These are phyloP conservation scores for Tulasnella sp. DNA, from an alignment of 768 basidiomycete genomes.

Conservation along the genomic window DNA sequence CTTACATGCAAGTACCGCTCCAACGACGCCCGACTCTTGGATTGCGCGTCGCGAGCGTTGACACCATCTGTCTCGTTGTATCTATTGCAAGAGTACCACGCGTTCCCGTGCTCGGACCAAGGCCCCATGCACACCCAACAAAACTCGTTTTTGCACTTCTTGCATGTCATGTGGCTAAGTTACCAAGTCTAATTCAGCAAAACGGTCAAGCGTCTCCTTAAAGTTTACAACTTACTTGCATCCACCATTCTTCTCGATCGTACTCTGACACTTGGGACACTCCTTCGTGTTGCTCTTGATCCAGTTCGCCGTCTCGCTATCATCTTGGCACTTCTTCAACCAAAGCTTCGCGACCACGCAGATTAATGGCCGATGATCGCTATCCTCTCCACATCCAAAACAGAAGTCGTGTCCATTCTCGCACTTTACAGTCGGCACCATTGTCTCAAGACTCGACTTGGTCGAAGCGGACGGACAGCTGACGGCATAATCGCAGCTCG, in stretches of 20 bases:
- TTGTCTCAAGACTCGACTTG: constrained; percentile 55
- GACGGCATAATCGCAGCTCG: constrained; percentile 88
- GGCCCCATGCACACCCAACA: constrained; percentile 99
- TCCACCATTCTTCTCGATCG: constrained; percentile 99
- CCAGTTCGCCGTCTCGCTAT: constrained; percentile 98
- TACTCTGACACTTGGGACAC: constrained; percentile 89
- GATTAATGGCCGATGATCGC: constrained; percentile 84
- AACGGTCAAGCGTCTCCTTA: not conserved
- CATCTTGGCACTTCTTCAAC: constrained; percentile 95
- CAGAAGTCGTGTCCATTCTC: constrained; percentile 70
- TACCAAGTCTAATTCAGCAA: constrained; percentile 14
- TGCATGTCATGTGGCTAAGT: constrained; percentile 96
- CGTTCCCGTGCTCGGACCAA: constrained; percentile 94
- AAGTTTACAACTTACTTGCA: constrained; percentile 72
- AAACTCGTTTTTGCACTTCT: constrained; percentile 97
- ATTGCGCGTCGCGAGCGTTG: constrained; percentile 85
- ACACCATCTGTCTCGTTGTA: constrained; percentile 87
- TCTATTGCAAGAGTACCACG: constrained; percentile 97
- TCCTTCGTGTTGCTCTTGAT: constrained; percentile 99
- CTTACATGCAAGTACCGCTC: constrained; percentile 93
- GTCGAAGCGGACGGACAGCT: constrained; percentile 74
- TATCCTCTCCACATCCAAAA: constrained; percentile 84
- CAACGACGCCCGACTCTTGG: constrained; percentile 75
- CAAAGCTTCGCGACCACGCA: constrained; percentile 85
- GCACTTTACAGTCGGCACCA: constrained; percentile 86